A percentile compares a stretch with the other conserved stretches of the same genome.
phyloP scores from a whole-genome alignment of 2,329 filamentous ascomycete genomes.

The Fusarium sp. region DNA sequence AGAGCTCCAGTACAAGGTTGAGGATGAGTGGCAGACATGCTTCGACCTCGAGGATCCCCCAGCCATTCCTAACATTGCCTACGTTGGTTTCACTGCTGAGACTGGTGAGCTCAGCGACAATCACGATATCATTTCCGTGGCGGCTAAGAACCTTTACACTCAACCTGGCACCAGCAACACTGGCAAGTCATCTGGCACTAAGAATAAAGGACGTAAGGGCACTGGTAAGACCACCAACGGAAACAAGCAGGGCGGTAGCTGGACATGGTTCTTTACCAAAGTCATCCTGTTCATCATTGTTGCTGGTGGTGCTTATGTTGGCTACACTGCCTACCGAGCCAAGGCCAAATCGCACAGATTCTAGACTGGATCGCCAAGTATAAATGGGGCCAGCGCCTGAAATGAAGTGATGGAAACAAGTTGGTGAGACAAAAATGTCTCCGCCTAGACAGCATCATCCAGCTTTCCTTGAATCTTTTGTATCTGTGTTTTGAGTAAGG shows the following conservation, averaged over 20 bases:
- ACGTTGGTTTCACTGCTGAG: slow-evolving; percentile 84
- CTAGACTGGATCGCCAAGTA: slow-evolving; percentile 46
- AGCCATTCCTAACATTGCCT: slow-evolving; percentile 80
- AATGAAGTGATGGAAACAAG: slow-evolving; percentile 2
- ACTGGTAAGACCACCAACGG: slow-evolving; percentile 48
- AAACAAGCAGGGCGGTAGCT: slow-evolving; percentile 60
- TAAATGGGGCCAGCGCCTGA: neutral
- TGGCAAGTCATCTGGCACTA: slow-evolving; percentile 50
- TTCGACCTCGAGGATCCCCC: slow-evolving; percentile 79
- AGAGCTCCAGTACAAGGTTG: slow-evolving; percentile 92
- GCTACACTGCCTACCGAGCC: slow-evolving; percentile 84
- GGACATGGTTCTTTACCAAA: slow-evolving; percentile 79
- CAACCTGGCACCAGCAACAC: slow-evolving; percentile 57
- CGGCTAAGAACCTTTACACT: slow-evolving; percentile 88
- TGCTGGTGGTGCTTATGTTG: slow-evolving; percentile 81
- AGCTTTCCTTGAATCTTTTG: slow-evolving; percentile 22
- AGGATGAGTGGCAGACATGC: slow-evolving; percentile 88
- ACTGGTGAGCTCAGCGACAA: slow-evolving; percentile 97
- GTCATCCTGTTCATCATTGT: slow-evolving; percentile 78
- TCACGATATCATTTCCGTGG: slow-evolving; percentile 92
- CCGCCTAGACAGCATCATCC: slow-evolving; percentile 23
- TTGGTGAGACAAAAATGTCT: slow-evolving; percentile 12
- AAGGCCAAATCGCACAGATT: slow-evolving; percentile 70
- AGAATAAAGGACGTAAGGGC: slow-evolving; percentile 51
- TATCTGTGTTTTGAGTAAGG: slow-evolving; percentile 32